Percentiles rank a stretch among this genome's conserved stretches.
phyloP scores from a whole-genome alignment of 2,329 filamentous ascomycete species.

The Dendrostoma leiphaemia region DNA sequence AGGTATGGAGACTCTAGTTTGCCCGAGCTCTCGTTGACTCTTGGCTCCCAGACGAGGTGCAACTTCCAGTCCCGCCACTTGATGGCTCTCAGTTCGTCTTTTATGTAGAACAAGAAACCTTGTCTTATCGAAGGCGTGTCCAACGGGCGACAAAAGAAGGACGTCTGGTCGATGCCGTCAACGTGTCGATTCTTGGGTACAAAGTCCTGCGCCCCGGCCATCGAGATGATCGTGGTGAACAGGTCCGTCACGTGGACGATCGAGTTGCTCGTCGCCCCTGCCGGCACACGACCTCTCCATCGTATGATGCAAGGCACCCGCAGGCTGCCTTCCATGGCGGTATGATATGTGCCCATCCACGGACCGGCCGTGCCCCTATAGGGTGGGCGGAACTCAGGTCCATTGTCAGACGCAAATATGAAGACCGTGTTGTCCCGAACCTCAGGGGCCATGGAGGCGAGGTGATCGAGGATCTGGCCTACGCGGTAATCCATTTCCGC shows the following conservation, averaged over 20 bases:
- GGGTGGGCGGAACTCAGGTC: slow-evolving; percentile 31
- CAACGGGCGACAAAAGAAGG: slow-evolving; percentile 25
- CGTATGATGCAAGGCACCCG: slow-evolving; percentile 34
- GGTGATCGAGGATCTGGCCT: slow-evolving; percentile 30
- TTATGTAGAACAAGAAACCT: slow-evolving; percentile 34
- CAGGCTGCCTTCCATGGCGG: slow-evolving; percentile 34
- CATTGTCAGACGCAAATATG: slow-evolving; percentile 36
- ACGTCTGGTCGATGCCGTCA: slow-evolving; percentile 29
- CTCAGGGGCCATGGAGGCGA: slow-evolving; percentile 28
- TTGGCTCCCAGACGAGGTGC: slow-evolving; percentile 33
- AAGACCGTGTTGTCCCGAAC: slow-evolving; percentile 30
- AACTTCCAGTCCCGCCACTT: slow-evolving; percentile 36
- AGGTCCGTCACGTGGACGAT: slow-evolving; percentile 33
- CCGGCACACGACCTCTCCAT: slow-evolving; percentile 30
- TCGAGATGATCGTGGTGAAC: slow-evolving; percentile 29
- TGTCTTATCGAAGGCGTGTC: slow-evolving; percentile 20
- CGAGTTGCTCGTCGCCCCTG: slow-evolving; percentile 26
- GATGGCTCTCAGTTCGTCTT: slow-evolving; percentile 32
- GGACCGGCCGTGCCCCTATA: slow-evolving; percentile 32
- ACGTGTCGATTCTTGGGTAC: slow-evolving; percentile 29
- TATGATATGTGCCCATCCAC: slow-evolving; percentile 35
- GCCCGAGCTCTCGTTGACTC: slow-evolving; percentile 31
- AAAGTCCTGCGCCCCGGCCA: slow-evolving; percentile 19
- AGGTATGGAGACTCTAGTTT: slow-evolving; percentile 32
- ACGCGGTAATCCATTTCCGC: slow-evolving; percentile 33